phyloP scores from a whole-genome alignment of 139 green algal species.

The Eudorina sp. region DNA sequence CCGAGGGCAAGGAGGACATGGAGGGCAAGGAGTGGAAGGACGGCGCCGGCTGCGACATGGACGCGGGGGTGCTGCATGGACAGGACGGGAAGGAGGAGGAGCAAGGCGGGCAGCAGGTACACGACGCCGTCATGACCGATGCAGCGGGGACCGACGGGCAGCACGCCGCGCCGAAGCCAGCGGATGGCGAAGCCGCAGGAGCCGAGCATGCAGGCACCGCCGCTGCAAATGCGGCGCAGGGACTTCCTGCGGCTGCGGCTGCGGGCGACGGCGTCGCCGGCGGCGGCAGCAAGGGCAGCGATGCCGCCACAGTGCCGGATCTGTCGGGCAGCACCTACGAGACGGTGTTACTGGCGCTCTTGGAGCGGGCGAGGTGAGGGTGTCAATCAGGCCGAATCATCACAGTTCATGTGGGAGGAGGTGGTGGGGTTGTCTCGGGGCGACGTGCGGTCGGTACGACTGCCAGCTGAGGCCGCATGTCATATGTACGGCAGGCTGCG shows the following conservation, averaged over 20 bases:
- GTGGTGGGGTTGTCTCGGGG: too few relatives aligned
- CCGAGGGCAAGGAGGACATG: not conserved
- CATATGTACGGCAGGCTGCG: too few relatives aligned
- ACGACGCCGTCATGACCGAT: not conserved
- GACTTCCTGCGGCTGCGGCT: not conserved
- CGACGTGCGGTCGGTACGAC: too few relatives aligned
- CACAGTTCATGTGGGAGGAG: too few relatives aligned
- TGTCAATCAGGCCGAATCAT: too few relatives aligned
- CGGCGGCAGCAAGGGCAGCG: not conserved
- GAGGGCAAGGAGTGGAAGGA: not conserved
- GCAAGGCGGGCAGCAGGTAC: not conserved
- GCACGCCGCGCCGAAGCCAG: not conserved
- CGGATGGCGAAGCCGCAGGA: too few relatives aligned
- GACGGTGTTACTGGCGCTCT: constrained; percentile 65
- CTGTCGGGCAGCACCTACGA: constrained; percentile 69
- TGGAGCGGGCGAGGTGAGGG: constrained; percentile 52
- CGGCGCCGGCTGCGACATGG: too few relatives aligned
- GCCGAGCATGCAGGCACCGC: too few relatives aligned
- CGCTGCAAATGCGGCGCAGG: too few relatives aligned
- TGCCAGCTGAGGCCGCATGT: too few relatives aligned
- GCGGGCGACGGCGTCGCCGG: not conserved
- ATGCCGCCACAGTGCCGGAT: not conserved
- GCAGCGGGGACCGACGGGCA: not conserved
- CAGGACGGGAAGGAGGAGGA: not conserved
- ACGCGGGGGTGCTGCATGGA: too few relatives aligned